phyloP scores from a whole-genome alignment of 352 stramenopile species.

The Phytophthora sansomeana region DNA sequence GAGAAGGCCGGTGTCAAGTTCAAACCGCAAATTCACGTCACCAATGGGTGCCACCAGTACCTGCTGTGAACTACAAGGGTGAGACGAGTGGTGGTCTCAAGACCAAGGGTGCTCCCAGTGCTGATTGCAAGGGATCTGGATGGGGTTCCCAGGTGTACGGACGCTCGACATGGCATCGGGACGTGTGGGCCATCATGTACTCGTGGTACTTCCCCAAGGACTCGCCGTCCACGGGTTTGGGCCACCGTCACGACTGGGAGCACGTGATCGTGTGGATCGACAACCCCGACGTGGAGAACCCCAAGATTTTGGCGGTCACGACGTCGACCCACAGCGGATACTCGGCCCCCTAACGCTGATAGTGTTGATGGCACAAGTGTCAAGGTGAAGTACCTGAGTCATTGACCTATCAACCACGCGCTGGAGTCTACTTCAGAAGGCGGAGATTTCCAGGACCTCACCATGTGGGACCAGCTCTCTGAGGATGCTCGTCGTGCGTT shows the following conservation, averaged over 20 bases:
- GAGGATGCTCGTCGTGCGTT: conserved; percentile 12
- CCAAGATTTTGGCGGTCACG: conserved; percentile 18
- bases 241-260: conserved; percentile 41
- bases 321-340: conserved; percentile 21
- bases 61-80: conserved; percentile 16
- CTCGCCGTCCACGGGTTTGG: conserved; percentile 33
- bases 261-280: conserved; percentile 16
- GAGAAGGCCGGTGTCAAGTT: conserved; percentile 27
- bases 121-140: conserved; percentile 36
- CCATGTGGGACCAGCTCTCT: conserved; percentile 17
- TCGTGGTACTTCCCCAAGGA: conserved; percentile 53
- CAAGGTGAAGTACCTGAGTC: conserved; percentile 16
- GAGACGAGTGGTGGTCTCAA: conserved; percentile 21
- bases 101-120: conserved; percentile 12
- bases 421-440: conserved; percentile 4
- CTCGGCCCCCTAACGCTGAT: background rate
- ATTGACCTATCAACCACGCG: conserved; percentile 22
- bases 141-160: conserved; percentile 41
- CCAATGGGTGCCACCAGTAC: conserved; percentile 30
- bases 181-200: conserved; percentile 36
- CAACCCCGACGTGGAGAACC: conserved; percentile 12
- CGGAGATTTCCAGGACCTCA: conserved; percentile 22
- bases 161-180: conserved; percentile 26
- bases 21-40: conserved; percentile 26
- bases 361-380: conserved; percentile 4